Base-by-base conservation (phyloP, 139 green algal genomes). In the Zygnema circumcarinatum region DNA sequence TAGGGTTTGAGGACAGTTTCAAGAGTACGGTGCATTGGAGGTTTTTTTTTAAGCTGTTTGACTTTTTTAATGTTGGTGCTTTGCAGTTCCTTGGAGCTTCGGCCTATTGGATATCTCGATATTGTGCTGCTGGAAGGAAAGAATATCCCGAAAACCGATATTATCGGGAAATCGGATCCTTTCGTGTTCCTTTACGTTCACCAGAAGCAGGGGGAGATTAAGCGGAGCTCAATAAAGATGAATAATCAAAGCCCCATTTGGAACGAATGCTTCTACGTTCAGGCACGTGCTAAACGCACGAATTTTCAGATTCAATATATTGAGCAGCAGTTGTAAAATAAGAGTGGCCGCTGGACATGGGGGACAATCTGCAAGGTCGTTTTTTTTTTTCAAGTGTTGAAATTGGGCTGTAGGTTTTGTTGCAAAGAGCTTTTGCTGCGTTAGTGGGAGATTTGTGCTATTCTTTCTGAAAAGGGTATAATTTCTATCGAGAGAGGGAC, bases 161-260 rank as follows among this genome's bases (percentile, higher is more conserved):
- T 89, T 39, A 89, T 89, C 33, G 79, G 84, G 1, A 89, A 81
- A 29, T 78, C 78, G 2, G 84, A 89, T 67, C 84, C 84, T 33
- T 89, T 88, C 11, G 33, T 83, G 20, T 42, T 89, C 22, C 25
- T 89, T 54, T 89, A 88, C 22, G 79, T 89, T 39, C 84, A 69
- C 35, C 52, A 89, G 76, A 83, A 82, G 79, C 2, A 89, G 53
- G 84, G 79, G 0, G 22, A 1, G 16, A 87, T 89, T 68, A 89
- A 89, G 76, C 75, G 84, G 33, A 89, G 79, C 38, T 62, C 79
- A 31, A 89, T 68, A 22, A 83, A 83, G 1, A 79, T 69, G 36
- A 89, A 89, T 22, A 83, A 38, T 33, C 36, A 33, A 1, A 33
- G 31, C 29, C 84, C 84, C 38, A 22, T 62, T 76, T 89, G 84